phyloP scores from a whole-genome alignment of 345 rosid genomes.

The Salix purpurea region DNA sequence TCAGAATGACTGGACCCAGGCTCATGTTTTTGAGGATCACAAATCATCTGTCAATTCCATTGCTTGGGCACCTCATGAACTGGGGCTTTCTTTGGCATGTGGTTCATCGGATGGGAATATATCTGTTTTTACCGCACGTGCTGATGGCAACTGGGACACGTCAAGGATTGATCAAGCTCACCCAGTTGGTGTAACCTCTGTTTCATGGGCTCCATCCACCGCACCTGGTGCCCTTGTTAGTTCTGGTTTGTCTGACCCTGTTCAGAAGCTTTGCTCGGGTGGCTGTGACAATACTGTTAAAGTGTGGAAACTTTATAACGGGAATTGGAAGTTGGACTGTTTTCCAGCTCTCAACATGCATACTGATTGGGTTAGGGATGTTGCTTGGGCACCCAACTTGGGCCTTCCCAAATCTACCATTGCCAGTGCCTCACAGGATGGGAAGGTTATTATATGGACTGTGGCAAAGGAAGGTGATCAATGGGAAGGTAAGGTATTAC shows the following conservation, averaged over 20 bases:
- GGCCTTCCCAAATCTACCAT: conserved; percentile 18
- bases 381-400: conserved; percentile 20
- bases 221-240: conserved; percentile 11
- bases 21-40: conserved; percentile 8
- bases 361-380: conserved; percentile 19
- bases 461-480: conserved; percentile 17
- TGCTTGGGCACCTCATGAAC: conserved; percentile 15
- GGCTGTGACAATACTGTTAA: conserved; percentile 14
- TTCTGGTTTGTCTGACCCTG: conserved; percentile 9
- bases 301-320: conserved; percentile 12
- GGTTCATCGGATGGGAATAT: conserved; percentile 17
- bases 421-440: conserved; percentile 17
- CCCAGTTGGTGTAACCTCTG: conserved; percentile 12
- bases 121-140: conserved; percentile 8
- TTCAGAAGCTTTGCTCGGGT: conserved; percentile 14
- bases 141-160: conserved; percentile 12
- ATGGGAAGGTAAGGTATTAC: conserved; percentile 13
- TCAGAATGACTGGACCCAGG: conserved; percentile 14
- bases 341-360: conserved; percentile 18
- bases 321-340: conserved; percentile 16
- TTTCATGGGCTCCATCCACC: conserved; percentile 13
- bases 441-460: conserved; percentile 19
- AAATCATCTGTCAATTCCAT: conserved; percentile 10
- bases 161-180: conserved; percentile 20
- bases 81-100: conserved; percentile 11